Evolutionary conservation across 192 early-diverging fungal species (phyloP).

Genomic region (Coemansia pectinata): DNA sequence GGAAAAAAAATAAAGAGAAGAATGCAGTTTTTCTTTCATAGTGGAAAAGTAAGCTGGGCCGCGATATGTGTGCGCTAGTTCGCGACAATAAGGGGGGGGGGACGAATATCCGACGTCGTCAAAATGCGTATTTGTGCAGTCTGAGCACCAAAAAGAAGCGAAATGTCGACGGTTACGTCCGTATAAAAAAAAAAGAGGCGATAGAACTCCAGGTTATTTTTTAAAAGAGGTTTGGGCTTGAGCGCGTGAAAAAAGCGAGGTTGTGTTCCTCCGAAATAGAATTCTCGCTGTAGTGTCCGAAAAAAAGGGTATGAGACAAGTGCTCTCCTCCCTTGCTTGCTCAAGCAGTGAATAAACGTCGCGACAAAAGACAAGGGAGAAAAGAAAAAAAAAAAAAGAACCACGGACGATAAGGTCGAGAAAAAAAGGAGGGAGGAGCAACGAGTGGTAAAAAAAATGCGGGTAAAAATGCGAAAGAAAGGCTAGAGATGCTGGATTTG

Average conservation of each 20-base stretch:
- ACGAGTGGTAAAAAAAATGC: neutral
- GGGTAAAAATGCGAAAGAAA: neutral
- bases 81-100: neutral
- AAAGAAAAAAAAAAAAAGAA: neutral
- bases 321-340: neutral
- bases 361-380: neutral
- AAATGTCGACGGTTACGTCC: constrained; percentile 3
- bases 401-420: neutral
- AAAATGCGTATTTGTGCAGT: constrained; percentile 3
- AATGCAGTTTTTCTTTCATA: neutral
- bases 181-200: neutral
- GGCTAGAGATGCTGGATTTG: neutral
- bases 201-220: neutral
- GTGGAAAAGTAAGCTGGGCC: neutral
- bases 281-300: neutral
- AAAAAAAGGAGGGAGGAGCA: neutral
- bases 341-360: neutral
- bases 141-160: neutral
- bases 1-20: neutral
- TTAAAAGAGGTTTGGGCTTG: neutral
- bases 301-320: neutral
- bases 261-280: neutral
- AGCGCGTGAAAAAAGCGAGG: neutral
- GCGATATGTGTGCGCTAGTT: constrained; percentile 12
- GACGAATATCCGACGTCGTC: constrained; percentile 7